A percentile compares a stretch with the other conserved stretches of the same genome.
phyloP scores from a whole-genome alignment of 805 yeast genomes.

The Phaffomyces opuntiae region DNA sequence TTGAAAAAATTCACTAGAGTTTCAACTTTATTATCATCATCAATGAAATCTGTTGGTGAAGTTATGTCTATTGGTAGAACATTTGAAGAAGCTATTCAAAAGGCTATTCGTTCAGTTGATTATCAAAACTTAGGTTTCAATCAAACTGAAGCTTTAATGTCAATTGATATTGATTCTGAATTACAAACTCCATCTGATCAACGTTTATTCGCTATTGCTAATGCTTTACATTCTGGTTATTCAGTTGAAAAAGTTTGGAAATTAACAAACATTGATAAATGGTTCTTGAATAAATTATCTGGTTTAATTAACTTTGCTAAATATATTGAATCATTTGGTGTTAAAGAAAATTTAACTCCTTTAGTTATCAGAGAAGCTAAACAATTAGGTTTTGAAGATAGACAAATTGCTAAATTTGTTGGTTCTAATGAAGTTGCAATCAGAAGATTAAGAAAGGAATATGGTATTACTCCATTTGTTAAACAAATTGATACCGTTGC shows the following conservation, averaged over 20 bases:
- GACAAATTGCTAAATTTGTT: conserved; percentile 87
- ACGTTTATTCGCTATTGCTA: conserved; percentile 93
- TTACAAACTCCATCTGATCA: conserved; percentile 96
- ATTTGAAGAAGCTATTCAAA: conserved; percentile 95
- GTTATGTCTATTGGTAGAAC: conserved; percentile 98
- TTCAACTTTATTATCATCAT: conserved; percentile 76
- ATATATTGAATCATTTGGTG: conserved; percentile 48
- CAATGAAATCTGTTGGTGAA: conserved; percentile 99
- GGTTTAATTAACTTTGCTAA: conserved; percentile 68
- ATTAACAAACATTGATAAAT: conserved; percentile 86
- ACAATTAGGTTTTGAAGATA: conserved; percentile 94
- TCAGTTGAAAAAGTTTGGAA: conserved; percentile 89
- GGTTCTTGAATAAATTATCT: conserved; percentile 88
- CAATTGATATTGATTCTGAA: conserved; percentile 87
- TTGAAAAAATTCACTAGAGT: conserved; percentile 92
- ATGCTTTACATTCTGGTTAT: conserved; percentile 84
- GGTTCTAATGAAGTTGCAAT: conserved; percentile 89
- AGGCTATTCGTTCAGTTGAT: conserved; percentile 94
- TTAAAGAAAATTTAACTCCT: conserved; percentile 52
- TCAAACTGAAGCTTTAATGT: conserved; percentile 65
- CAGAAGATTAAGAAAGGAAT: conserved; percentile 80
- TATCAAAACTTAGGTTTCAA: conserved; percentile 93
- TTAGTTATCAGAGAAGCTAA: conserved; percentile 73
- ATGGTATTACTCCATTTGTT: conserved; percentile 83
- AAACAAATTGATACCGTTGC: conserved; percentile 98